Conservation (phyloP, 2,329 filamentous ascomycete species). For the Dactylellina parvicollis region DNA sequence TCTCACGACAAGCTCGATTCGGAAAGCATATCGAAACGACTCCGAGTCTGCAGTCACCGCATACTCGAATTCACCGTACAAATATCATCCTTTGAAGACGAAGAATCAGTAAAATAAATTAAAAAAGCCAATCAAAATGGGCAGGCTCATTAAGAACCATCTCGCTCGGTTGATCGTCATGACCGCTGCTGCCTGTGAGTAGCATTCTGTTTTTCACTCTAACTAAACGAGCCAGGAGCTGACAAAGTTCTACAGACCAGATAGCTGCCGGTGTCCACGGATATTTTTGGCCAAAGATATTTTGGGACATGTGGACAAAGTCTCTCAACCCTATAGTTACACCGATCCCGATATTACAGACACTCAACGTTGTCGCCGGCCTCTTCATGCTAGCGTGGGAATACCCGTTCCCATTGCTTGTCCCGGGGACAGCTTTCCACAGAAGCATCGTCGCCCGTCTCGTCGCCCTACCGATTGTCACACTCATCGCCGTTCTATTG, state of each 20-base stretch:
- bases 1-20: slow-evolving; percentile 10
- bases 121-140: slow-evolving; percentile 70
- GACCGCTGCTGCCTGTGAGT: slow-evolving; percentile 73
- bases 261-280: slow-evolving; percentile 81
- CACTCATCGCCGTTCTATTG: slow-evolving; percentile 77
- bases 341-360: slow-evolving; percentile 87
- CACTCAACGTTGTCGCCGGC: slow-evolving; percentile 85
- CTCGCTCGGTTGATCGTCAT: slow-evolving; percentile 95
- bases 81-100: too few species aligned
- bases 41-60: slow-evolving; percentile 31
- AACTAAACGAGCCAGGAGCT: slow-evolving; percentile 34
- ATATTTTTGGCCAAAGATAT: slow-evolving; percentile 99
- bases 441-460: slow-evolving; percentile 87
- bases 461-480: slow-evolving; percentile 80
- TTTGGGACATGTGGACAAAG: slow-evolving; percentile 95
- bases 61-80: slow-evolving; percentile 19
- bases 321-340: slow-evolving; percentile 86
- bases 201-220: slow-evolving; percentile 27
- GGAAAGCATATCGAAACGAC: slow-evolving; percentile 34
- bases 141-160: slow-evolving; percentile 99
- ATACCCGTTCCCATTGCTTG: slow-evolving; percentile 81
- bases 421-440: slow-evolving; percentile 79
- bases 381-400: slow-evolving; percentile 84
- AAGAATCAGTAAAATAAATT: slow-evolving; percentile 53
- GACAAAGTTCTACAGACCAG: slow-evolving; percentile 73